Evolutionary conservation across 768 basidiomycete species (phyloP).

Genomic region (Tulasnella sp.): DNA sequence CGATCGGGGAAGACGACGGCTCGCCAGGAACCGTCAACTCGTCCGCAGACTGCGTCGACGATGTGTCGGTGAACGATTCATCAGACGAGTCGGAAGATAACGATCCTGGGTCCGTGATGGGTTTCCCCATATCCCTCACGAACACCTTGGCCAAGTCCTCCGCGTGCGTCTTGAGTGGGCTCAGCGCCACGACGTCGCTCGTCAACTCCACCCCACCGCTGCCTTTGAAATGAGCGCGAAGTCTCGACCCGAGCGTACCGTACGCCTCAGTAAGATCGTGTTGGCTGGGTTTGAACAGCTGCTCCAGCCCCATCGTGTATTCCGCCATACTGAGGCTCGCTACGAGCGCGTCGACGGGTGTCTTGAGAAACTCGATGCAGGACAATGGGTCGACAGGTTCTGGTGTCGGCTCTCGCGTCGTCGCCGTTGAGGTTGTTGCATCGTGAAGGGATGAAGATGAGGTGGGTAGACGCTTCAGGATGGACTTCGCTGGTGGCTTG

Average conservation of each 20-base stretch:
- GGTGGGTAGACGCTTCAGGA: conserved; percentile 39
- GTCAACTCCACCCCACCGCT: too few species aligned
- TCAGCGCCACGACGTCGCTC: background rate
- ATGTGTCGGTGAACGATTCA: background rate
- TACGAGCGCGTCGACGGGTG: conserved; percentile 51
- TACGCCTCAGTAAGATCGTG: conserved; percentile 63
- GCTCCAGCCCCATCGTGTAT: conserved; percentile 10
- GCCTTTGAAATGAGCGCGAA: conserved; percentile 36
- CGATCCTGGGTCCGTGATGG: conserved; percentile 14
- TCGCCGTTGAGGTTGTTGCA: conserved; percentile 32
- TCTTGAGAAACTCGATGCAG: conserved; percentile 51
- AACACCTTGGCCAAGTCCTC: conserved; percentile 44
- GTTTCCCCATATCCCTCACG: conserved; percentile 64
- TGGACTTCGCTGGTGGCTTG: conserved; percentile 45
- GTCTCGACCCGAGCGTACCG: conserved; percentile 52
- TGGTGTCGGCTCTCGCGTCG: conserved; percentile 58
- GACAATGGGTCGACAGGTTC: conserved; percentile 59
- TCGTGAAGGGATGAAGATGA: conserved; percentile 27
- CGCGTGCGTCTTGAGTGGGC: conserved; percentile 30
- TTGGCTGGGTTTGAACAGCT: conserved; percentile 28
- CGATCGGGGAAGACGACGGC: background rate
- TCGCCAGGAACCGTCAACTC: background rate
- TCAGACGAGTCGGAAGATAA: conserved; percentile 1
- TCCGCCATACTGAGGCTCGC: conserved; percentile 21
- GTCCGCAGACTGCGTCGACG: background rate